Evolutionary conservation across 2,329 filamentous ascomycete genomes (phyloP).

Genomic region (Sporothrix sp.): DNA sequence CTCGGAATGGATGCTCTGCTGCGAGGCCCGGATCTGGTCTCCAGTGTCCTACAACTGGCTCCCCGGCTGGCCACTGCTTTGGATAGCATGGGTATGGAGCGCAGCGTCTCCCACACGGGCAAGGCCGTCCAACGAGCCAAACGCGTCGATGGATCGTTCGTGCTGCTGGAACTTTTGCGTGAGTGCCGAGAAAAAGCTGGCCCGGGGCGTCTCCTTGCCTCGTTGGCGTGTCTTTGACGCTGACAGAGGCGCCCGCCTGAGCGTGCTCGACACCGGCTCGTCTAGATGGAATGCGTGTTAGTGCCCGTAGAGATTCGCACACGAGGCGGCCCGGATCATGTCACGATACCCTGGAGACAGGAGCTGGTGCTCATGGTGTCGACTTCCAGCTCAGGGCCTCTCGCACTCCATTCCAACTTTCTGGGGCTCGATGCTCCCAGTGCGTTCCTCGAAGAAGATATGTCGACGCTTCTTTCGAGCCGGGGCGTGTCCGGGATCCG

Average conservation of each 20-base stretch:
- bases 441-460: too few relatives aligned
- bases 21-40: not conserved
- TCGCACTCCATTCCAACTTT: too few relatives aligned
- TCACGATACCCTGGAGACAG: not conserved
- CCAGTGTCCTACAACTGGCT: not conserved
- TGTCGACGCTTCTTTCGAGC: too few relatives aligned
- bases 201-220: not conserved
- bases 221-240: not conserved
- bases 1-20: not conserved
- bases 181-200: constrained; percentile 12
- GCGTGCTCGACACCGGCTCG: not conserved
- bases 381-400: not conserved
- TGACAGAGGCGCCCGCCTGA: not conserved
- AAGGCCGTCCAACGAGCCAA: not conserved
- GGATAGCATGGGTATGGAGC: not conserved
- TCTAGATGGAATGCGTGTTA: not conserved
- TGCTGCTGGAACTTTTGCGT: constrained; percentile 4
- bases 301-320: too few relatives aligned
- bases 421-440: too few relatives aligned
- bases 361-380: not conserved
- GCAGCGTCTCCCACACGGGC: not conserved
- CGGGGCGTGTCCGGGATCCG: constrained; percentile 11
- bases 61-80: not conserved
- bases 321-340: too few relatives aligned
- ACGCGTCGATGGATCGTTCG: not conserved